phyloP scores from a whole-genome alignment of 2,329 filamentous ascomycete species.

The Phaeosphaeriaceae sp. region DNA sequence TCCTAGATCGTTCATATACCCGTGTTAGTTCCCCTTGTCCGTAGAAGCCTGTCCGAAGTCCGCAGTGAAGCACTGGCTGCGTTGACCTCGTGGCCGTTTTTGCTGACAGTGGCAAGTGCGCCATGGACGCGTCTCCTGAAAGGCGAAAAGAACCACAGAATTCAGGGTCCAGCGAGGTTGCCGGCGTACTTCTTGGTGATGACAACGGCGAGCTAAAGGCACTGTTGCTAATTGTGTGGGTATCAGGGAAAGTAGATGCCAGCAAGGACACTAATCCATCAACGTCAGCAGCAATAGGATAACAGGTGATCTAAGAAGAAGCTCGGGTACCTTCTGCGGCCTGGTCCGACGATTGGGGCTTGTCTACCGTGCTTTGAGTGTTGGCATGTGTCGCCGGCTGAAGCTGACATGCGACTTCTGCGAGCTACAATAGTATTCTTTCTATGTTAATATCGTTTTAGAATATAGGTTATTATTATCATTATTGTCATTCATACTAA shows the following conservation, averaged over 20 bases:
- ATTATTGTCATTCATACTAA: no score
- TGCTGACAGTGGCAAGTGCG: neutral
- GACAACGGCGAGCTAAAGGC: slow-evolving; percentile 6
- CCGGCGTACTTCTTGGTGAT: neutral
- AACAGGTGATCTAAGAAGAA: neutral
- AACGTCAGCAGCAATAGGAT: no score
- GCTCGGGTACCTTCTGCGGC: neutral
- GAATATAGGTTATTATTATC: no score
- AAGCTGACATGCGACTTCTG: slow-evolving; percentile 2
- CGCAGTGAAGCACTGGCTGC: neutral
- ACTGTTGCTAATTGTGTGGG: neutral
- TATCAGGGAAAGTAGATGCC: neutral
- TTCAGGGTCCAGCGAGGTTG: neutral
- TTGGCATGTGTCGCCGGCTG: slow-evolving; percentile 1
- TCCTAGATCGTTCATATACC: slow-evolving; percentile 5
- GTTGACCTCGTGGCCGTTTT: no score
- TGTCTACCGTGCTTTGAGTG: neutral
- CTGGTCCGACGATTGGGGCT: no score
- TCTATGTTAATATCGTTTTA: no score
- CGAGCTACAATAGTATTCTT: no score
- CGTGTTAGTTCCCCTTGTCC: neutral
- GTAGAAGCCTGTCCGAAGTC: slow-evolving; percentile 10
- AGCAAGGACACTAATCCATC: neutral
- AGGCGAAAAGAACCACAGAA: neutral
- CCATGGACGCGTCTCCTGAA: neutral